phyloP scores from a whole-genome alignment of 2,329 filamentous ascomycete genomes.

The Pseudopyrenochaeta lycopersici region DNA sequence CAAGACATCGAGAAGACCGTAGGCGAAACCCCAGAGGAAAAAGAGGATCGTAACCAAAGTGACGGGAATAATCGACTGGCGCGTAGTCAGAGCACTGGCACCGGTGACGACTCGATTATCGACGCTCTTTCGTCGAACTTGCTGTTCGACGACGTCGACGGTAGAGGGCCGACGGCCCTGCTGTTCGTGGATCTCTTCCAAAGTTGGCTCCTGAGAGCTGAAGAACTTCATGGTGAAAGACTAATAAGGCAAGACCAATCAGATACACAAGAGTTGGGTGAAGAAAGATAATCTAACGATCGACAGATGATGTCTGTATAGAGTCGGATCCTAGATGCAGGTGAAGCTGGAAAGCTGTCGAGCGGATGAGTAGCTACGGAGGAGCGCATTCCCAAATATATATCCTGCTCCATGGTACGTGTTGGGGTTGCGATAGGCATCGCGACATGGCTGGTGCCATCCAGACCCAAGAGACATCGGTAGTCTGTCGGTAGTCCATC shows the following conservation, averaged over 20 bases:
- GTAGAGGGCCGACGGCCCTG: constrained; percentile 48
- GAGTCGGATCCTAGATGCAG: constrained; percentile 17
- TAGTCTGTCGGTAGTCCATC: constrained; percentile 21
- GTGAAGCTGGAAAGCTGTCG: constrained; percentile 26
- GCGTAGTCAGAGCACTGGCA: constrained; percentile 52
- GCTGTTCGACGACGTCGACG: constrained; percentile 42
- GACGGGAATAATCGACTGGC: constrained; percentile 60
- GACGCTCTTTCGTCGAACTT: constrained; percentile 45
- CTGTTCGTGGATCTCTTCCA: constrained; percentile 48
- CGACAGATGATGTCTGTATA: not conserved
- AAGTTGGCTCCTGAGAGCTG: constrained; percentile 42
- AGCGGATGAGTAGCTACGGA: constrained; percentile 27
- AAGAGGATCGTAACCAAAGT: constrained; percentile 58
- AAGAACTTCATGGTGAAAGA: constrained; percentile 35
- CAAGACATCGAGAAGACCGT: constrained; percentile 56
- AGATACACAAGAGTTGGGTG: not conserved
- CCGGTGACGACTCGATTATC: constrained; percentile 47
- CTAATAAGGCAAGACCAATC: not conserved
- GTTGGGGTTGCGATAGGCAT: constrained; percentile 14
- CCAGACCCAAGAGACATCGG: constrained; percentile 27
- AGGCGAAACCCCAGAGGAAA: constrained; percentile 63
- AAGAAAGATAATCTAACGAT: not conserved
- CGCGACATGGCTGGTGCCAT: constrained; percentile 30
- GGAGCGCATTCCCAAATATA: constrained; percentile 28
- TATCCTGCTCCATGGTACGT: constrained; percentile 16